Percentiles rank a stretch among this genome's conserved stretches.
phyloP scores from a whole-genome alignment of 768 basidiomycete species.

The Suillus americanus region DNA sequence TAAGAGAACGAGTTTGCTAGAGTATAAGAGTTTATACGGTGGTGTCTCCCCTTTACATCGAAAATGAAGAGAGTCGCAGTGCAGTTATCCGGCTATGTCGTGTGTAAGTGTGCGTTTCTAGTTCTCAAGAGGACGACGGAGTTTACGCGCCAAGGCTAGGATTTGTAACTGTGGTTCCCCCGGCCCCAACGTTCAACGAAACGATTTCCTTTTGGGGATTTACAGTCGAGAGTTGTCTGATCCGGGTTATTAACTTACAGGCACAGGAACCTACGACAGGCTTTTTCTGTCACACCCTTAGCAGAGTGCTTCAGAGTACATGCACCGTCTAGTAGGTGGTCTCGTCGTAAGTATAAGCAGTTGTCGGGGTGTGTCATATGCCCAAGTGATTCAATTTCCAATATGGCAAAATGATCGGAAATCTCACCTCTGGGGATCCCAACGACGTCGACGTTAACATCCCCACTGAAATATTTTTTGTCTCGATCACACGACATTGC shows the following conservation, averaged over 20 bases:
- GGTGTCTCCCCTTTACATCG: not conserved
- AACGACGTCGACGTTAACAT: too few species aligned
- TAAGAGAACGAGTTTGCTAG: not conserved
- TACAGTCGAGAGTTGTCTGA: not conserved
- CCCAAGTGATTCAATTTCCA: not conserved
- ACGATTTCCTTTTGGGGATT: not conserved
- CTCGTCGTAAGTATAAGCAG: too few species aligned
- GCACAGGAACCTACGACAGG: not conserved
- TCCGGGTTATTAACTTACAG: not conserved
- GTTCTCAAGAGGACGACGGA: not conserved
- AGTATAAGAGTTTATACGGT: too few species aligned
- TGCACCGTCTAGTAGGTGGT: too few species aligned
- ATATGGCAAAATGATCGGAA: not conserved
- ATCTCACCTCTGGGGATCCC: not conserved
- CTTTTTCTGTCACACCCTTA: not conserved
- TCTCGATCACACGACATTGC: not conserved
- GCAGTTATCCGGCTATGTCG: not conserved
- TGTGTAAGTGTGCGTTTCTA: not conserved
- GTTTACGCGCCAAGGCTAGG: not conserved
- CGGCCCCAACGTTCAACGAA: not conserved
- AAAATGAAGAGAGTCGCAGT: not conserved
- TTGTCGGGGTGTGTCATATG: not conserved
- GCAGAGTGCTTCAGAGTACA: too few species aligned
- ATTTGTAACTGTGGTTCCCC: not conserved
- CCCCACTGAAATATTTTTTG: not conserved